Conservation (phyloP, 345 rosid genomes). For the Hirschfeldia incana region DNA sequence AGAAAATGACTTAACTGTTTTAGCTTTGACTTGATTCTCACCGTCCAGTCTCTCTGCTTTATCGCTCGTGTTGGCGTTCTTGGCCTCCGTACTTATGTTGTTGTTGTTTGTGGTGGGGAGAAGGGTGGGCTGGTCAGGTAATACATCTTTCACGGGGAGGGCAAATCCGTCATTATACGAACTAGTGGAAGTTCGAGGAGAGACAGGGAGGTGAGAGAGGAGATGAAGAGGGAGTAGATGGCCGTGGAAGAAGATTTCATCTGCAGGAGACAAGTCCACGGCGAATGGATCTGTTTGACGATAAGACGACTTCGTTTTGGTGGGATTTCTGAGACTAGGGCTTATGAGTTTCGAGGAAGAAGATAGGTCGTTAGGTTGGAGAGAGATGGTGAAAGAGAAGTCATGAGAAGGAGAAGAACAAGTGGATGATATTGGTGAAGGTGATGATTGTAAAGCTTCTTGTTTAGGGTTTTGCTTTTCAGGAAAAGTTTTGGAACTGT, state of each 20-base stretch:
- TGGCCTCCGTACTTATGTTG: background rate
- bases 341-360: constrained; percentile 40
- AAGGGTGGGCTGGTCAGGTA: constrained; percentile 33
- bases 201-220: constrained; percentile 75
- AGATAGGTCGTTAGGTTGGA: constrained; percentile 47
- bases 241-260: constrained; percentile 97
- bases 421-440: constrained; percentile 56
- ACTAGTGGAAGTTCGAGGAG: constrained; percentile 75
- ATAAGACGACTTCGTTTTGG: constrained; percentile 38
- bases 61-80: background rate
- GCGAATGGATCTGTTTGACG: constrained; percentile 56
- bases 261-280: constrained; percentile 90
- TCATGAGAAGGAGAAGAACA: constrained; percentile 92
- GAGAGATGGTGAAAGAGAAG: constrained; percentile 91
- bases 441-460: constrained; percentile 32
- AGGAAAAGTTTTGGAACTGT: constrained; percentile 38
- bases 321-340: constrained; percentile 23
- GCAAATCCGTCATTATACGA: constrained; percentile 65
- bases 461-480: constrained; percentile 46
- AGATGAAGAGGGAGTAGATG: constrained; percentile 93
- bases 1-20: constrained; percentile 66
- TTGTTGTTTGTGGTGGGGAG: constrained; percentile 25
- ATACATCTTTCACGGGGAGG: constrained; percentile 50
- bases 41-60: constrained; percentile 1
- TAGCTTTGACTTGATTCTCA: constrained; percentile 38